These are phyloP conservation scores for Coccomyxa sp. DNA, from an alignment of 139 green algal genomes.

Conservation along the genomic window DNA sequence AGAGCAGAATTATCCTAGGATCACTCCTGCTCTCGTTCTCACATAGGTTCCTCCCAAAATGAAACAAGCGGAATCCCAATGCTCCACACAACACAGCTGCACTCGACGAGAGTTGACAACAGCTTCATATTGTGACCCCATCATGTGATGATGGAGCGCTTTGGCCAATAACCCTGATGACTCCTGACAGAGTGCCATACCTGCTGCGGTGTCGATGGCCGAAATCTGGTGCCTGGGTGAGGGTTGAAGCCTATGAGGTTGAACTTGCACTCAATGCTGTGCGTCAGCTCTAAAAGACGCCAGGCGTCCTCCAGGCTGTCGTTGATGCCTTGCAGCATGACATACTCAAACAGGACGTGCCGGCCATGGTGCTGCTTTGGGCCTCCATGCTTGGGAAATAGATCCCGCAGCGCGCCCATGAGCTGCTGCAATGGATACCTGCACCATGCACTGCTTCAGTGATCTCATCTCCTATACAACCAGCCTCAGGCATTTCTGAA, in stretches of 20 bases:
- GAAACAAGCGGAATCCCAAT: too few species aligned
- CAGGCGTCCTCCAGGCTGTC: conserved; percentile 75
- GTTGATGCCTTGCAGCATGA: conserved; percentile 85
- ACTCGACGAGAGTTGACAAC: too few species aligned
- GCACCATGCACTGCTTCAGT: too few species aligned
- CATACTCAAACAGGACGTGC: conserved; percentile 87
- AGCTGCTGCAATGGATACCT: conserved; percentile 41
- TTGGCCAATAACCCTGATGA: not conserved
- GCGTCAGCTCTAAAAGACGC: conserved; percentile 42
- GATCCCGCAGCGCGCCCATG: conserved; percentile 37
- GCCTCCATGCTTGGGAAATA: conserved; percentile 40
- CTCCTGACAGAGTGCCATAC: too few species aligned
- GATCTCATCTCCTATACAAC: too few species aligned
- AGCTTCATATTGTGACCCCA: not conserved
- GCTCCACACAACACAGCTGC: too few species aligned
- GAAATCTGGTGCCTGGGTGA: conserved; percentile 61
- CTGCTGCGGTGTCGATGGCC: conserved; percentile 27
- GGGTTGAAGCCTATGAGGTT: conserved; percentile 90
- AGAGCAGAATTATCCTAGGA: too few species aligned
- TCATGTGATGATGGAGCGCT: not conserved
- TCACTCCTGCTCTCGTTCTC: too few species aligned
- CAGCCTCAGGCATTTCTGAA: too few species aligned
- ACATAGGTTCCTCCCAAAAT: too few species aligned
- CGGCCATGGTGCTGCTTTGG: conserved; percentile 10
- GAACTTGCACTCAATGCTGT: conserved; percentile 63